These are phyloP conservation scores for Aciculoconidium aculeatum DNA, from an alignment of 805 yeast species.

Conservation along the genomic window DNA sequence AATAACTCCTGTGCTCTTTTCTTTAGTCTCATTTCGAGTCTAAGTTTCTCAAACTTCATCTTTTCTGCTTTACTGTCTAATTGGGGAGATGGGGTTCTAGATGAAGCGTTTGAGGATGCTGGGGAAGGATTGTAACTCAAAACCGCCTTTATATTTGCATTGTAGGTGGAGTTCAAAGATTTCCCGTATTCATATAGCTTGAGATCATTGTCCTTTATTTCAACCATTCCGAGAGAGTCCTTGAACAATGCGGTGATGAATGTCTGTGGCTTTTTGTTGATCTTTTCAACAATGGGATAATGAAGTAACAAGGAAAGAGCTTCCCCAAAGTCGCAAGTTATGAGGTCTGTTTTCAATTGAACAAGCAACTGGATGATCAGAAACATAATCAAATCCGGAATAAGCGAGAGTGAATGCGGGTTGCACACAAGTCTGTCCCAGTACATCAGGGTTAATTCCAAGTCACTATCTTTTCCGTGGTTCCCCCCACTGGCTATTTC, in stretches of 20 bases:
- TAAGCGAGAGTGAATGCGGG: constrained; percentile 13
- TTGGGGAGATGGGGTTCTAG: constrained; percentile 9
- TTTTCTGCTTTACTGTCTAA: constrained; percentile 25
- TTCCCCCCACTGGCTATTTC: constrained; percentile 33
- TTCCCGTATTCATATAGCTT: constrained; percentile 36
- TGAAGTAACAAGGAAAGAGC: constrained; percentile 44
- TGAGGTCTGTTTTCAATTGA: constrained; percentile 38
- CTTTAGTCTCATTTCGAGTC: constrained; percentile 43
- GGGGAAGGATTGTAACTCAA: constrained; percentile 14
- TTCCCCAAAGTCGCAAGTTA: constrained; percentile 48
- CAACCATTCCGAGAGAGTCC: constrained; percentile 29
- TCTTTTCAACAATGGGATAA: constrained; percentile 34
- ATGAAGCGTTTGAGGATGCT: constrained; percentile 17
- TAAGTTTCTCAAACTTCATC: constrained; percentile 39
- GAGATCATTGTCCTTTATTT: constrained; percentile 29
- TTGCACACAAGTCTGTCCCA: constrained; percentile 46
- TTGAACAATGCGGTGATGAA: constrained; percentile 24
- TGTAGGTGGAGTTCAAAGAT: constrained; percentile 34
- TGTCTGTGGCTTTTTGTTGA: constrained; percentile 6
- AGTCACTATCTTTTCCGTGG: constrained; percentile 12
- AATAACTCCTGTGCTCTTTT: constrained; percentile 28
- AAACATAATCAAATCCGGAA: constrained; percentile 36
- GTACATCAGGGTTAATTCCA: constrained; percentile 27
- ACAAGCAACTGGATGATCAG: constrained; percentile 39
- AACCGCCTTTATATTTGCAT: constrained; percentile 30